Conservation (phyloP, 2,329 filamentous ascomycete species). For the Ampelomyces quisqualis region DNA sequence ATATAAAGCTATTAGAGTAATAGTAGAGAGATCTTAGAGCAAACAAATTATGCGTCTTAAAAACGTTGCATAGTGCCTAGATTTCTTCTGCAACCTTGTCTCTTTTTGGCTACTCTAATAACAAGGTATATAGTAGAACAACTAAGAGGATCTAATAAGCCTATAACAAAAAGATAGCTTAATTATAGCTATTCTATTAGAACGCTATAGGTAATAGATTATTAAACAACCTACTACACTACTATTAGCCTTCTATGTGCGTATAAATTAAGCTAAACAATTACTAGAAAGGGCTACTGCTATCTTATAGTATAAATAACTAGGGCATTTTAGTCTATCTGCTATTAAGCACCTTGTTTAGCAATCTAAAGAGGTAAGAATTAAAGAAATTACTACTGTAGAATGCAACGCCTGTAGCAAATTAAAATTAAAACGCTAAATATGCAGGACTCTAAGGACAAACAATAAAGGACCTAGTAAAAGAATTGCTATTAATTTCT, state of each 20-base stretch:
- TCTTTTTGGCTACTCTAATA: background rate
- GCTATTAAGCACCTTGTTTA: background rate
- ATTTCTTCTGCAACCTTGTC: background rate
- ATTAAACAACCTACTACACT: background rate
- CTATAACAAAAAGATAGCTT: background rate
- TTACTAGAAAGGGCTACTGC: background rate
- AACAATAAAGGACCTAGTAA: no score
- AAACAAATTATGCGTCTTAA: background rate
- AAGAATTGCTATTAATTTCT: constrained; percentile 8
- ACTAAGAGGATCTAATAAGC: constrained; percentile 1
- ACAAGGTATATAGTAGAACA: constrained; percentile 1
- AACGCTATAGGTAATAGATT: constrained; percentile 1
- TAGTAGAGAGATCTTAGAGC: background rate
- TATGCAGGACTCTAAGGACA: no score
- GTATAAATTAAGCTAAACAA: constrained; percentile 1
- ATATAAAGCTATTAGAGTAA: background rate
- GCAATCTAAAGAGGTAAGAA: no score
- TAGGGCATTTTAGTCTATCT: background rate
- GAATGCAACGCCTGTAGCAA: no score
- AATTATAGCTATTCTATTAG: background rate
- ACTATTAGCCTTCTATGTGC: background rate
- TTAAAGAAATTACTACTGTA: no score
- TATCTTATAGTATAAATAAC: background rate
- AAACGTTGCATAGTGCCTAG: background rate
- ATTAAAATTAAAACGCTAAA: no score